phyloP scores from a whole-genome alignment of 805 yeast species.

The Candida khao-thaluensis region DNA sequence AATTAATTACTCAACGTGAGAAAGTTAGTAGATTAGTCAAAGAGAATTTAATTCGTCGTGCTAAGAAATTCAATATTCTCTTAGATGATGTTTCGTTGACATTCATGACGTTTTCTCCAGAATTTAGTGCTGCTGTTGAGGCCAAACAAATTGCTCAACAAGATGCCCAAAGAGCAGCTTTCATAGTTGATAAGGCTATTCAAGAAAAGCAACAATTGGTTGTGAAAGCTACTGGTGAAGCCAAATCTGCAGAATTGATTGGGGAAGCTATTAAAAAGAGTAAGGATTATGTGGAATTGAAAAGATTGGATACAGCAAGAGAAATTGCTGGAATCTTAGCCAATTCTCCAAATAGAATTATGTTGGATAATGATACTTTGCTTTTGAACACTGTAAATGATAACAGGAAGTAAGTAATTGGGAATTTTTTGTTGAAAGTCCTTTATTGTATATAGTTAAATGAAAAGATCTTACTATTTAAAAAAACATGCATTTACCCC shows the following conservation, averaged over 20 bases:
- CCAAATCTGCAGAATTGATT: constrained; percentile 93
- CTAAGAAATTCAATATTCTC: constrained; percentile 78
- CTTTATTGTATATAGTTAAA: constrained; percentile 1
- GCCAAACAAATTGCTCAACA: constrained; percentile 99
- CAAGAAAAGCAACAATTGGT: constrained; percentile 98
- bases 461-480: constrained; percentile 7
- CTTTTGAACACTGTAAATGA: constrained; percentile 86
- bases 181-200: constrained; percentile 92
- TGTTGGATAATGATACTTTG: constrained; percentile 89
- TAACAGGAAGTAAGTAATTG: constrained; percentile 53
- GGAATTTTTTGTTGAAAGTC: too few species aligned
- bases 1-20: constrained; percentile 98
- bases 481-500: neutral
- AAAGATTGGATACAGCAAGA: constrained; percentile 94
- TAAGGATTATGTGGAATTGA: constrained; percentile 92
- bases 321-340: constrained; percentile 89
- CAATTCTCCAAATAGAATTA: constrained; percentile 84
- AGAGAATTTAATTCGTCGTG: constrained; percentile 88
- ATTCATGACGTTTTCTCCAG: constrained; percentile 96
- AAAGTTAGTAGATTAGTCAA: constrained; percentile 88
- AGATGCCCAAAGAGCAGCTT: constrained; percentile 98
- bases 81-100: constrained; percentile 97
- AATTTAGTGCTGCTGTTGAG: constrained; percentile 95
- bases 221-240: constrained; percentile 98
- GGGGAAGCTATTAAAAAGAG: constrained; percentile 99